Conservation (phyloP, 805 yeast species). For the Metschnikowia santaceciliae region DNA sequence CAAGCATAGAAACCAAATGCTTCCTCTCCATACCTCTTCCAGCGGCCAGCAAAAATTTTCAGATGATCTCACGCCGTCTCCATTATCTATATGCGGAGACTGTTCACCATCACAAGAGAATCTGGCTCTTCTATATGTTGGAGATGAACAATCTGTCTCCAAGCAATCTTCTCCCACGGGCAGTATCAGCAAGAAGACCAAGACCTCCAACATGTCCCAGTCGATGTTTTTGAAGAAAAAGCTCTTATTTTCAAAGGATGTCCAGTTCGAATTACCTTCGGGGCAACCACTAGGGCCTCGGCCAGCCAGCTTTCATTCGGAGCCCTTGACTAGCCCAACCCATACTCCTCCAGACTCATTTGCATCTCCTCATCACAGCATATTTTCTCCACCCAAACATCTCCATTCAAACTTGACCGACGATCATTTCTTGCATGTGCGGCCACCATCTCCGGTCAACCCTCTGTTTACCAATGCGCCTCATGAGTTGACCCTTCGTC, state of each 20-base stretch:
- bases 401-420: not conserved
- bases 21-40: not conserved
- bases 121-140: not conserved
- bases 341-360: slow-evolving; percentile 2
- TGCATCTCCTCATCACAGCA: slow-evolving; percentile 1
- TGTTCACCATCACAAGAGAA: slow-evolving; percentile 3
- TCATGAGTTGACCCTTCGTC: slow-evolving; percentile 17
- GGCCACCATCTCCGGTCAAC: slow-evolving; percentile 1
- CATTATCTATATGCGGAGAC: slow-evolving; percentile 19
- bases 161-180: slow-evolving; percentile 4
- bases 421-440: slow-evolving; percentile 1
- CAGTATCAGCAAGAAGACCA: slow-evolving; percentile 12
- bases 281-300: slow-evolving; percentile 6
- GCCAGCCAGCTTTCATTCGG: not conserved
- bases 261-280: slow-evolving; percentile 33
- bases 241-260: slow-evolving; percentile 33
- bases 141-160: slow-evolving; percentile 4
- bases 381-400: not conserved
- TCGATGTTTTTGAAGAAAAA: slow-evolving; percentile 29
- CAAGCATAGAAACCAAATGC: slow-evolving; percentile 5
- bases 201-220: slow-evolving; percentile 22
- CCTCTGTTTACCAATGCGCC: not conserved
- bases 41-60: not conserved
- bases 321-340: not conserved
- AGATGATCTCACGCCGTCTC: slow-evolving; percentile 25